A percentile compares a stretch with the other conserved stretches of the same genome.
These are phyloP conservation scores for Sclerotinia borealis DNA, from an alignment of 2,329 filamentous ascomycete genomes.

Conservation along the genomic window DNA sequence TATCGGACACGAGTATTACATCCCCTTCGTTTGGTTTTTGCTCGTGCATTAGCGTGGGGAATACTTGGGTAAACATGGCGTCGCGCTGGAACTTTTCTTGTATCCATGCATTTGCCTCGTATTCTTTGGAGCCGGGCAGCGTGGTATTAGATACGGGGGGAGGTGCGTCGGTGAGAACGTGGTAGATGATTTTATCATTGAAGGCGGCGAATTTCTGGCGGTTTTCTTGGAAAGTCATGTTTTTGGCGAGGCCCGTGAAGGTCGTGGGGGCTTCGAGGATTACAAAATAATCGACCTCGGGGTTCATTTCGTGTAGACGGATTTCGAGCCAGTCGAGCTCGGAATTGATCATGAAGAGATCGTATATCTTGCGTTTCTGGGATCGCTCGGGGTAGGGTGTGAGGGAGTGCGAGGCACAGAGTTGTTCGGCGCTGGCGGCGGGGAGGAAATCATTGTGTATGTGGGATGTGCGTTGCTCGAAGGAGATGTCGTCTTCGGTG, in stretches of 20 bases:
- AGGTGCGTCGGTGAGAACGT: conserved; percentile 41
- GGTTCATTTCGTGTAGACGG: conserved; percentile 51
- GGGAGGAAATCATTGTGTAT: conserved; percentile 4
- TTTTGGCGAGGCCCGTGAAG: conserved; percentile 52
- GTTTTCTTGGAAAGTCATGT: conserved; percentile 46
- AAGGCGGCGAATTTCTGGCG: conserved; percentile 46
- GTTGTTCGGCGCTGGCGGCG: background rate
- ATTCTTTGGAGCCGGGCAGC: conserved; percentile 24
- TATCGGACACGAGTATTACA: conserved; percentile 40
- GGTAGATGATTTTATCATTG: conserved; percentile 55
- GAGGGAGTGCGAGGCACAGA: conserved; percentile 5
- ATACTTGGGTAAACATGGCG: conserved; percentile 49
- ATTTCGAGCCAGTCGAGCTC: conserved; percentile 63
- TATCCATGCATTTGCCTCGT: conserved; percentile 39
- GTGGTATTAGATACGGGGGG: background rate
- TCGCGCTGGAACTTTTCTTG: conserved; percentile 49
- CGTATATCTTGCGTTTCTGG: conserved; percentile 47
- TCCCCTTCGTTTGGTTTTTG: conserved; percentile 32
- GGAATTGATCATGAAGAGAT: conserved; percentile 56
- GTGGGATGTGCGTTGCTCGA: background rate
- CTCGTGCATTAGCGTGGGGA: conserved; percentile 35
- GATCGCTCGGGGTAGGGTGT: background rate
- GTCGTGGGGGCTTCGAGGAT: conserved; percentile 54
- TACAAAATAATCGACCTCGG: conserved; percentile 59
- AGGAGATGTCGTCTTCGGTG: conserved; percentile 6